These are phyloP conservation scores for Glomus cerebriforme DNA, from an alignment of 192 early-diverging fungal species.

Conservation along the genomic window DNA sequence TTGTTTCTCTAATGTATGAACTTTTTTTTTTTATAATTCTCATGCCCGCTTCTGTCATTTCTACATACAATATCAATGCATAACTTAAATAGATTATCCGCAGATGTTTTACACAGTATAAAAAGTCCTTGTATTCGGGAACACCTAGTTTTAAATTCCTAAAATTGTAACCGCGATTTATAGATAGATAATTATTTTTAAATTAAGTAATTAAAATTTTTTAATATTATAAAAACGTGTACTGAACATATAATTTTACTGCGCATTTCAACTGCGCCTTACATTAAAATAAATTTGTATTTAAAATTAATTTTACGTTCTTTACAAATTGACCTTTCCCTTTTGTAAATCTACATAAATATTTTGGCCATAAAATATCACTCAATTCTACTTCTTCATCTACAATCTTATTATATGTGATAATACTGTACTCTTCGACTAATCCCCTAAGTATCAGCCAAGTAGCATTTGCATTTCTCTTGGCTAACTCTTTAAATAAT, in stretches of 20 bases:
- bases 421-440: neutral
- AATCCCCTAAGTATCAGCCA: constrained; percentile 18
- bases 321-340: neutral
- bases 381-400: neutral
- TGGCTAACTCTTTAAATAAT: constrained; percentile 8
- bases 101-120: too few species aligned
- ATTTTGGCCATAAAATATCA: constrained; percentile 24
- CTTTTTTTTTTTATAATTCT: too few species aligned
- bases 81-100: too few species aligned
- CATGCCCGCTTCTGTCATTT: too few species aligned
- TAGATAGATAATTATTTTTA: too few species aligned
- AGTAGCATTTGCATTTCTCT: constrained; percentile 1
- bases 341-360: constrained; percentile 19
- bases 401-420: neutral
- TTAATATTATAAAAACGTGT: neutral
- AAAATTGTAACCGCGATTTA: too few species aligned
- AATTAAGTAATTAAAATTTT: too few species aligned
- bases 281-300: neutral
- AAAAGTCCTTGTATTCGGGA: neutral
- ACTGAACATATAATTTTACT: neutral
- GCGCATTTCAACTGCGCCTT: neutral
- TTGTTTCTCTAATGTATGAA: neutral
- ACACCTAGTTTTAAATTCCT: neutral
- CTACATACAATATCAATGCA: too few species aligned
- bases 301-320: neutral